These are phyloP conservation scores for Phytophthora pistaciae DNA, from an alignment of 352 stramenopile genomes.

Conservation along the genomic window DNA sequence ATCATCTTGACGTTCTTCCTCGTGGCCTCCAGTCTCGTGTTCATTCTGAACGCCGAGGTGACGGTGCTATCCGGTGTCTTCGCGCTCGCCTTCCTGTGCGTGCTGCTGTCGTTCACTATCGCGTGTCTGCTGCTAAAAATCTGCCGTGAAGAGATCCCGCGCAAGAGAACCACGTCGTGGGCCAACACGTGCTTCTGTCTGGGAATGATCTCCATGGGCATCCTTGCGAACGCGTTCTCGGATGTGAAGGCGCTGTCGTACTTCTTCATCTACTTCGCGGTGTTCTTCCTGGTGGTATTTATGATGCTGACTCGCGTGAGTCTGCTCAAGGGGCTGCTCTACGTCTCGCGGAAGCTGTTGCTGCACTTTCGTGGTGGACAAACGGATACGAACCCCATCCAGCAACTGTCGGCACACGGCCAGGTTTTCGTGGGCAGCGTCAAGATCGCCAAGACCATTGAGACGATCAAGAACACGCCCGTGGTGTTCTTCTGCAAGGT, in stretches of 20 bases:
- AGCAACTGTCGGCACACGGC: conserved; percentile 39
- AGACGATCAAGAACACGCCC: conserved; percentile 80
- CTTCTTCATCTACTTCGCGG: conserved; percentile 70
- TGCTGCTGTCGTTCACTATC: conserved; percentile 85
- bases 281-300: conserved; percentile 56
- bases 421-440: conserved; percentile 59
- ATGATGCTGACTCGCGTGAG: conserved; percentile 74
- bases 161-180: conserved; percentile 77
- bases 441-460: conserved; percentile 75
- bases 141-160: conserved; percentile 77
- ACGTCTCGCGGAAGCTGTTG: conserved; percentile 52
- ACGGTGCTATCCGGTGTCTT: conserved; percentile 87
- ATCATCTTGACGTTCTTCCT: conserved; percentile 87
- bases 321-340: conserved; percentile 60
- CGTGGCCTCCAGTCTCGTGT: conserved; percentile 73
- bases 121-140: conserved; percentile 91
- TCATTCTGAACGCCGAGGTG: conserved; percentile 85
- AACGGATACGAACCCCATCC: conserved; percentile 8
- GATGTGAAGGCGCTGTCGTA: conserved; percentile 54
- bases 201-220: conserved; percentile 54
- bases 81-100: conserved; percentile 86
- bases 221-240: conserved; percentile 61
- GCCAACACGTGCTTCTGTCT: conserved; percentile 59
- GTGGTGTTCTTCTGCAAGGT: conserved; percentile 93
- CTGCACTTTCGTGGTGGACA: conserved; percentile 24